Evolutionary conservation across 805 yeast genomes (phyloP), one percentile per base, ranked within the genome.

Genomic region (Myxozyma neglecta): DNA sequence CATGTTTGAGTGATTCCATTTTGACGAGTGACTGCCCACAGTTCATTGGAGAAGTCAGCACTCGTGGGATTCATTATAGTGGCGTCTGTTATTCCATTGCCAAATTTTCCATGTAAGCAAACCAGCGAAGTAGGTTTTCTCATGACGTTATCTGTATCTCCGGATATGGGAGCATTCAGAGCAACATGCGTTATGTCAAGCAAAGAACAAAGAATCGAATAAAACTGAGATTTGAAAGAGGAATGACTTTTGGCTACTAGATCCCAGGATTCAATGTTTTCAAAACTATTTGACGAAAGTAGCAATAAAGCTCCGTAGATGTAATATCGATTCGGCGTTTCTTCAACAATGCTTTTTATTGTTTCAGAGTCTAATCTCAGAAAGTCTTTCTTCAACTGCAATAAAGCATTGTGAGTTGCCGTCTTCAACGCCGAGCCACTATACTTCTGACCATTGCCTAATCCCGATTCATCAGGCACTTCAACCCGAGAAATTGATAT

Each of bases 1-100:
- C 97, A 90, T 9, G 81, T 79, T 70, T 90, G 97, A 64, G 72
- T 76, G 2, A 90, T 83, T 1, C 90, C 91, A 71, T 90, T 89
- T 69, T 90, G 97, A 1, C 78, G 74, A 0, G 80, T 79, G 10
- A 79, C 73, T 68, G 91, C 88, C 96, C 96, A 90, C 67, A 90
- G 82, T 0, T 89, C 87, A 0, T 69, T 47, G 0, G 73, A 66
- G 43, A 86, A 80, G 67, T 85, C 87, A 0, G 55, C 61, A 2
- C 54, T 51, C 0, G 76, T 66, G 0, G 89, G 88, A 1, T 48
- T n/a, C 0, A 69, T 71, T 61, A 75, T 71, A 7, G 47, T 43
- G 0, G 64, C 56, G 34, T 63, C 64, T 3, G 60, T 70, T 0
- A 84, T 80, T 6, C 39, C 56, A 13, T 18, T 13, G 0, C 89